These are phyloP conservation scores for Luvunga scandens DNA, from an alignment of 345 rosid species.

Conservation along the genomic window DNA sequence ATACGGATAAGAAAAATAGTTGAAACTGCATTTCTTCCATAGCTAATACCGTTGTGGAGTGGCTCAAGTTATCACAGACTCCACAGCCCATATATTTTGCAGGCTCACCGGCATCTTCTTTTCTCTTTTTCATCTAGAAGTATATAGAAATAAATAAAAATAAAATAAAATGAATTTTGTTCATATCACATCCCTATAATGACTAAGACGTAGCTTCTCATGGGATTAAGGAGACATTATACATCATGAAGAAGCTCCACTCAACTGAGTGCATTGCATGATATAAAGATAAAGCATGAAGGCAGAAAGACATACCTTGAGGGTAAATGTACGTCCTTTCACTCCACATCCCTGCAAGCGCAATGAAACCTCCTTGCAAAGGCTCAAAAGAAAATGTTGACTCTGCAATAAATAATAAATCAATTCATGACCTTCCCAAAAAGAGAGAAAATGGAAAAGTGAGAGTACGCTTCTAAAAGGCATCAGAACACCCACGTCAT, in stretches of 20 bases:
- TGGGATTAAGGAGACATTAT: constrained; percentile 3
- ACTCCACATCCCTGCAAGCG: constrained; percentile 83
- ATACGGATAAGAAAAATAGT: neutral
- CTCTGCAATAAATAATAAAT: constrained; percentile 42
- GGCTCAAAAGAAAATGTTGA: constrained; percentile 62
- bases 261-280: neutral
- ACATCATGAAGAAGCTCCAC: constrained; percentile 7
- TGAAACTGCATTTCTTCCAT: neutral
- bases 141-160: constrained; percentile 7
- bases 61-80: constrained; percentile 84
- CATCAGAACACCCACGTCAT: constrained; percentile 60
- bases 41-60: constrained; percentile 65
- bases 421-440: constrained; percentile 12
- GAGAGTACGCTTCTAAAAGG: constrained; percentile 12
- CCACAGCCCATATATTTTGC: constrained; percentile 91
- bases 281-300: neutral
- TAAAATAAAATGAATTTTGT: constrained; percentile 9
- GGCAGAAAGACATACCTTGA: constrained; percentile 47
- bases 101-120: constrained; percentile 76
- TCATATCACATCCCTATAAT: neutral
- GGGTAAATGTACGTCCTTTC: constrained; percentile 82
- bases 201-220: neutral
- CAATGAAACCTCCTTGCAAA: constrained; percentile 87
- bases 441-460: constrained; percentile 4
- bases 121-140: constrained; percentile 78